Percentiles rank a stretch among this genome's conserved stretches.
Evolutionary conservation across 768 basidiomycete genomes (phyloP).

Genomic region (Lactifluus pinguis): DNA sequence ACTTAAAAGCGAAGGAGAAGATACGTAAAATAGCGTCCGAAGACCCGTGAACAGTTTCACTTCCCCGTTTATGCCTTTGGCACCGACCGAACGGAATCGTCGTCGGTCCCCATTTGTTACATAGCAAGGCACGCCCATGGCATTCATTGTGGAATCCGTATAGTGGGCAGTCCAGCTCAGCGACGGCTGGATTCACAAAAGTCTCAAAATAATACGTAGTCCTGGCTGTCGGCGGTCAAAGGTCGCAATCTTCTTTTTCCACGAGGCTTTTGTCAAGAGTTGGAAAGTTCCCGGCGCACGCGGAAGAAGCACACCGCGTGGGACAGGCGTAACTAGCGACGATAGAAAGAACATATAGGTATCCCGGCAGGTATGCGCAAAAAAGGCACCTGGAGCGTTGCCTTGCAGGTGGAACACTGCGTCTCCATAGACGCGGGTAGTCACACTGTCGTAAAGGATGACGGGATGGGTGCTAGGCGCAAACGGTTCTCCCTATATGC

Average conservation of each 20-base stretch:
- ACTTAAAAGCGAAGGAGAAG: not conserved
- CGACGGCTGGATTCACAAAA: not conserved
- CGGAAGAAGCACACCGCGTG: not conserved
- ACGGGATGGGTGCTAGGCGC: not conserved
- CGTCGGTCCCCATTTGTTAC: not conserved
- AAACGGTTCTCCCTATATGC: not conserved
- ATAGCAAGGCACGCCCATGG: not conserved
- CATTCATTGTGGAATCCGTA: not conserved
- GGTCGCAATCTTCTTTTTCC: not conserved
- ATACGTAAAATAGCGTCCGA: not conserved
- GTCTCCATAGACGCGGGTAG: not conserved
- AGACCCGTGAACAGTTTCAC: not conserved
- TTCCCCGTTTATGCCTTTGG: not conserved
- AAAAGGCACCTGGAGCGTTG: not conserved
- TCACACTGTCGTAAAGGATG: not conserved
- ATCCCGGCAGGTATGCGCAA: not conserved
- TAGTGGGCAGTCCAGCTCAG: not conserved
- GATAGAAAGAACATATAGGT: not conserved
- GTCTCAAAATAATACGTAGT: not conserved
- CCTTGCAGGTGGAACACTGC: not conserved
- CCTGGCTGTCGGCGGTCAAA: not conserved
- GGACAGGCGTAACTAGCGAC: not conserved
- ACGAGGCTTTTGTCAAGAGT: not conserved
- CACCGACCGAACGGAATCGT: not conserved
- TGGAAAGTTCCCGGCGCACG: not conserved